A percentile compares a stretch with the other conserved stretches of the same genome.
Evolutionary conservation across 768 basidiomycete species (phyloP).

Genomic region (Amanita thiersii): DNA sequence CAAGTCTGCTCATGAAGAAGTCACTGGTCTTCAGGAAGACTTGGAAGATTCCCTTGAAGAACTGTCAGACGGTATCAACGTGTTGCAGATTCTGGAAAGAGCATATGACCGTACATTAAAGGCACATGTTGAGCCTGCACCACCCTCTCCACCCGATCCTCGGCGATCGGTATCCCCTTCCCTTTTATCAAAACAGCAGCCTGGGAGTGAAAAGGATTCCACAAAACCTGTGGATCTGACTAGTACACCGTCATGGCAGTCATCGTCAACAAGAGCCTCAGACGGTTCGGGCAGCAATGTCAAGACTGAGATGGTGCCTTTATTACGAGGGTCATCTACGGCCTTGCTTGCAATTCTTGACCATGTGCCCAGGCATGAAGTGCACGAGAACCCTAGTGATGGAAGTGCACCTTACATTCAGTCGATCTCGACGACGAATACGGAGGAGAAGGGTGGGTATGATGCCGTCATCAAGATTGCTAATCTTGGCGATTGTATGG

Average conservation of each 20-base stretch:
- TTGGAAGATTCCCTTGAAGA: slow-evolving; percentile 44
- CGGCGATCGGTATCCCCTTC: slow-evolving; percentile 12
- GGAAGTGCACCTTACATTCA: slow-evolving; percentile 5
- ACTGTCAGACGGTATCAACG: slow-evolving; percentile 61
- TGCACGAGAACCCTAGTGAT: background rate
- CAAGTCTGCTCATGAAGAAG: slow-evolving; percentile 1
- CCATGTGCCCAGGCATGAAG: slow-evolving; percentile 11
- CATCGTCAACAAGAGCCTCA: background rate
- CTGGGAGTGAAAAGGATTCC: slow-evolving; percentile 8
- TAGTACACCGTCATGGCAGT: slow-evolving; percentile 8
- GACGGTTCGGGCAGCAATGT: background rate
- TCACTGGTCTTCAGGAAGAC: slow-evolving; percentile 16
- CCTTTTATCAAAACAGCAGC: slow-evolving; percentile 15
- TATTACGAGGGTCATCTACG: slow-evolving; percentile 8
- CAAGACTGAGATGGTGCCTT: slow-evolving; percentile 6
- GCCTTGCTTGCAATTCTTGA: slow-evolving; percentile 13
- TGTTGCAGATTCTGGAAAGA: slow-evolving; percentile 59
- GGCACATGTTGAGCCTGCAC: slow-evolving; percentile 40
- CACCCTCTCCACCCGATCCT: slow-evolving; percentile 8
- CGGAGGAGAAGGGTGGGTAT: slow-evolving; percentile 19
- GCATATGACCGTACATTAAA: slow-evolving; percentile 62
- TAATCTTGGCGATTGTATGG: slow-evolving; percentile 84
- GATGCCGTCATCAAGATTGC: slow-evolving; percentile 73
- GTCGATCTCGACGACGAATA: slow-evolving; percentile 2
- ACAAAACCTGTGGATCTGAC: background rate